phyloP scores from a whole-genome alignment of 192 early-diverging fungal species.

The Diversispora eburnea region DNA sequence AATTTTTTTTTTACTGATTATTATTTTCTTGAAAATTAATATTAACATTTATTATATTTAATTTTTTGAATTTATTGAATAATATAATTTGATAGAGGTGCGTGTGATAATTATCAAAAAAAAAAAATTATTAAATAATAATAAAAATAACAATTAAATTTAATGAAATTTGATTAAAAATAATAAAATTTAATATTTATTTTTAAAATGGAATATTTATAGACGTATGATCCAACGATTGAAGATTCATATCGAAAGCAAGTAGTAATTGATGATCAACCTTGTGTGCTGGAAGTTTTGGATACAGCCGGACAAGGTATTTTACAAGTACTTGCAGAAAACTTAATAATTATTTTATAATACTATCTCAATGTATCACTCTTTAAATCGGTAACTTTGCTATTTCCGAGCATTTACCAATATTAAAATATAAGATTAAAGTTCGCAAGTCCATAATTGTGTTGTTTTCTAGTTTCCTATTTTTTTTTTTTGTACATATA shows the following conservation, averaged over 20 bases:
- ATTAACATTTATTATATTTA: neutral
- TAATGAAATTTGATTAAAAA: neutral
- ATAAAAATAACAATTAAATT: neutral
- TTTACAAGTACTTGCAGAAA: neutral
- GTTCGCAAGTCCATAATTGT: neutral
- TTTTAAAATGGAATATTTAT: constrained; percentile 20
- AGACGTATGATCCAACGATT: constrained; percentile 79
- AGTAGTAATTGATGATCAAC: constrained; percentile 86
- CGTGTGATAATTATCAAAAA: too few relatives aligned
- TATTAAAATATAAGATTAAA: neutral
- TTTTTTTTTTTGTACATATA: neutral
- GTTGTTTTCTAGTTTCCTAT: neutral
- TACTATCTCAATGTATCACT: neutral
- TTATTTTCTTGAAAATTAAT: neutral
- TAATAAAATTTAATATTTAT: neutral
- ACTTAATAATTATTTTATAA: too few relatives aligned
- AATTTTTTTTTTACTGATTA: neutral
- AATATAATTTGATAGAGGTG: too few relatives aligned
- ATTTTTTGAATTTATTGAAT: neutral
- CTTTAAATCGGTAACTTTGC: neutral
- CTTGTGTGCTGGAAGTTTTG: constrained; percentile 94
- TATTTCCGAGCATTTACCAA: too few relatives aligned
- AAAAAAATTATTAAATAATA: too few relatives aligned
- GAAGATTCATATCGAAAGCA: too few relatives aligned
- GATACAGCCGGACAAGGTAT: constrained; percentile 88